Evolutionary conservation across 495 filamentous ascomycete genomes (phyloP), one percentile per base, ranked within the genome.

Genomic region (Aspergillus affinis): DNA sequence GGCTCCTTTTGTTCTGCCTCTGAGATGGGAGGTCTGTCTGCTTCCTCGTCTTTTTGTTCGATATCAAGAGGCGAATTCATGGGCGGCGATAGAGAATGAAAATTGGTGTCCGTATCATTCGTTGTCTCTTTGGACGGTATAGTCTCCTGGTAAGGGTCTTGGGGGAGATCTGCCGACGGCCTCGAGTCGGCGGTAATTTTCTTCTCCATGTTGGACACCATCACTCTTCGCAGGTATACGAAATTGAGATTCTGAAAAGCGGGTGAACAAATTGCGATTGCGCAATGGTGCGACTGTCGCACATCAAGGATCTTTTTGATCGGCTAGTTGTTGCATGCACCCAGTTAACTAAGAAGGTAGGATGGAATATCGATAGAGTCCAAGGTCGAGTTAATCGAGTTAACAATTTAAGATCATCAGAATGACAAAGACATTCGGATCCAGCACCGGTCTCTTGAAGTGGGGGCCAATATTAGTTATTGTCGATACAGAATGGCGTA

Each of bases 1-100:
- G 74, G 63, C 4, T 60, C 51, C 6, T 72, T 75, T 17, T 73
- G 54, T 17, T 74, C 69, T 1, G 47, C 36, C 10, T 58, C 21
- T 17, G 4, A 17, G 57, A 56, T 10, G 23, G 29, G 19, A 26
- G 23, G 23, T 2, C 53, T 49, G 17, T 54, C 18, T 48, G 69
- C 67, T 7, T 65, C 66, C 3, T 59, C 64, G 27, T 69, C 61
- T 50, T 71, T 68, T 6, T 65, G 66, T 30, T 67, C 63, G 1
- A 61, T 23, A 5, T 54, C 44, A 15, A 49, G 59, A 15, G 23
- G 15, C 12, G 51, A 46, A 9, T 58, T 54, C 27, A 54, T 55
- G 46, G 18, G 41, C n/a, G 52, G 57, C 6, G 60, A 62, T 45
- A 58, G 48, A 8, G 58, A 62, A 3, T 61, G 57, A 41, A 41